phyloP scores from a whole-genome alignment of 768 basidiomycete species.

The Mycena crocata region DNA sequence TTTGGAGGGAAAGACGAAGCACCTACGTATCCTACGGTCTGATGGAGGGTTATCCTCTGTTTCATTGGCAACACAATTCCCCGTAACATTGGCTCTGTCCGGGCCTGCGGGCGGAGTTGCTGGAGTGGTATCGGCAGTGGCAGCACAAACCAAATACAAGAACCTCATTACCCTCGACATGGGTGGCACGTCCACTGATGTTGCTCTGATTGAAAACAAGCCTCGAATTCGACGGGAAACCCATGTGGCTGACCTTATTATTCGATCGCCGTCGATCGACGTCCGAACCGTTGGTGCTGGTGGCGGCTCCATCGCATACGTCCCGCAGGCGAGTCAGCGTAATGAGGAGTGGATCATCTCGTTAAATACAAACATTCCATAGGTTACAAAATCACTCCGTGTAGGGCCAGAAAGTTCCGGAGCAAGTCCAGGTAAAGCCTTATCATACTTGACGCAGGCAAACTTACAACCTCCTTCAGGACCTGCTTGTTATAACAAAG shows the following conservation, averaged over 20 bases:
- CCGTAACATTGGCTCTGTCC: slow-evolving; percentile 13
- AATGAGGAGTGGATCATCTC: neutral
- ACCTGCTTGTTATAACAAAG: slow-evolving; percentile 28
- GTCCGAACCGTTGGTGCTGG: slow-evolving; percentile 32
- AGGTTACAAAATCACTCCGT: slow-evolving; percentile 30
- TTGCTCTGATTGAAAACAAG: slow-evolving; percentile 20
- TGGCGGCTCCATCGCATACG: slow-evolving; percentile 29
- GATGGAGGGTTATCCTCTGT: slow-evolving; percentile 27
- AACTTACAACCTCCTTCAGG: neutral
- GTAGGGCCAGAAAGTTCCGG: slow-evolving; percentile 35
- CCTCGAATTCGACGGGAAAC: slow-evolving; percentile 32
- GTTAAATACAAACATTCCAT: neutral
- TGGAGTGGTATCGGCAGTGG: slow-evolving; percentile 26
- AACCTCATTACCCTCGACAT: slow-evolving; percentile 34
- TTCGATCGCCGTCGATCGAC: slow-evolving; percentile 27
- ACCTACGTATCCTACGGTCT: slow-evolving; percentile 26
- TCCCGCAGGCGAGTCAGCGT: slow-evolving; percentile 10
- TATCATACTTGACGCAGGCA: neutral
- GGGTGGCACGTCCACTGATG: slow-evolving; percentile 27
- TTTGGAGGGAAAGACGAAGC: slow-evolving; percentile 28
- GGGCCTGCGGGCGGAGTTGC: slow-evolving; percentile 32
- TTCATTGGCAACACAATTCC: slow-evolving; percentile 15
- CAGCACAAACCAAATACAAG: slow-evolving; percentile 25
- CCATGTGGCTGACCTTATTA: slow-evolving; percentile 25
- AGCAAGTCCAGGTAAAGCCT: slow-evolving; percentile 25